phyloP scores from a whole-genome alignment of 257 asterid species.

The Primulina tabacum region DNA sequence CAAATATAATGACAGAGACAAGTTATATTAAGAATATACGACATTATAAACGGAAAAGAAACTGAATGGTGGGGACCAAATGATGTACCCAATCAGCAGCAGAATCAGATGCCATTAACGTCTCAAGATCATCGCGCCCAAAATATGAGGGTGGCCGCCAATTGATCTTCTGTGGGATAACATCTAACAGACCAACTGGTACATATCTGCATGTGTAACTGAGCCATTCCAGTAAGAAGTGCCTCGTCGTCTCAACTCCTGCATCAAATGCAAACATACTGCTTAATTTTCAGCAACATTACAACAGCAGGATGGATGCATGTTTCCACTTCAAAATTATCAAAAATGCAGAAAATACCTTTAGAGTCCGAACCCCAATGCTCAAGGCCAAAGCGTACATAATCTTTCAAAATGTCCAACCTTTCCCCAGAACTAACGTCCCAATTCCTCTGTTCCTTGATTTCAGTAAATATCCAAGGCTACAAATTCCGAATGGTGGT shows the following conservation, averaged over 20 bases:
- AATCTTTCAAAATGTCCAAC: conserved; percentile 74
- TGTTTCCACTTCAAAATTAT: neutral
- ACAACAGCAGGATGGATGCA: neutral
- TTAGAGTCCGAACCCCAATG: conserved; percentile 99
- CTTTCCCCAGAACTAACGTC: conserved; percentile 88
- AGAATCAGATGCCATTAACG: conserved; percentile 93
- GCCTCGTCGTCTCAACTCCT: conserved; percentile 94
- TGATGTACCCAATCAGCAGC: conserved; percentile 92
- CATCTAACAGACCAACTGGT: conserved; percentile 89
- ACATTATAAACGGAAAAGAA: neutral
- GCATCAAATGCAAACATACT: conserved; percentile 26
- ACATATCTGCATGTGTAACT: conserved; percentile 77
- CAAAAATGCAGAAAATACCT: conserved; percentile 36
- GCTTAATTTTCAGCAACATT: neutral
- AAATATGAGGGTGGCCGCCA: conserved; percentile 88
- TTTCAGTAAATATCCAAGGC: conserved; percentile 98
- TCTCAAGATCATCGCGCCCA: conserved; percentile 92
- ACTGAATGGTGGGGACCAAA: neutral
- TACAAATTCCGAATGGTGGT: conserved; percentile 32
- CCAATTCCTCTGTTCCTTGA: conserved; percentile 98
- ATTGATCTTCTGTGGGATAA: conserved; percentile 68
- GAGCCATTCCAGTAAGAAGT: conserved; percentile 93
- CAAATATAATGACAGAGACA: neutral
- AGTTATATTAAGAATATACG: conserved; percentile 14
- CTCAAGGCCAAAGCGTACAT: conserved; percentile 72